phyloP scores from a whole-genome alignment of 345 rosid species.

The Laguncularia racemosa region DNA sequence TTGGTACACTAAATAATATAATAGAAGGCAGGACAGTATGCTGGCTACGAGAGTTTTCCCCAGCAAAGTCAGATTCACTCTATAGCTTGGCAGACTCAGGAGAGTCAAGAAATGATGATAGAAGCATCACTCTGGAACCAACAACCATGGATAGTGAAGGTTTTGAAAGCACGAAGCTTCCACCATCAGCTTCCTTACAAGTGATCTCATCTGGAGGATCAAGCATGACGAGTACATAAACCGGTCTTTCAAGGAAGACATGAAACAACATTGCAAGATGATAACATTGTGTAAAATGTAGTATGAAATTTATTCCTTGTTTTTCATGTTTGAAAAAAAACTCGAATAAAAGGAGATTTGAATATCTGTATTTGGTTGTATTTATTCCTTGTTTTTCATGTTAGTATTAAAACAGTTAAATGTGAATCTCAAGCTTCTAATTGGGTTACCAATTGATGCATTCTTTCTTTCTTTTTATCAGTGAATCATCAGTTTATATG shows the following conservation, averaged over 20 bases:
- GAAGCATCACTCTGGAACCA: slow-evolving; percentile 10
- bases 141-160: slow-evolving; percentile 1
- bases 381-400: no score
- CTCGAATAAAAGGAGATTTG: background rate
- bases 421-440: no score
- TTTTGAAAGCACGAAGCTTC: slow-evolving; percentile 6
- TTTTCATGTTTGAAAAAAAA: background rate
- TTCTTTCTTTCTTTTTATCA: no score
- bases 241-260: background rate
- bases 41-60: slow-evolving; percentile 25
- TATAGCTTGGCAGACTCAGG: slow-evolving; percentile 19
- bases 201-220: slow-evolving; percentile 5
- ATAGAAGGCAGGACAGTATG: slow-evolving; percentile 19
- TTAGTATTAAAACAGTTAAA: no score
- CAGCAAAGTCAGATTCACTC: slow-evolving; percentile 28
- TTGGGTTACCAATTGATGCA: no score
- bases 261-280: background rate
- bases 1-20: slow-evolving; percentile 27
- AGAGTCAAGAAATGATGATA: slow-evolving; percentile 26
- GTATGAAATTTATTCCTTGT: background rate
- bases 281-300: background rate
- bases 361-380: no score
- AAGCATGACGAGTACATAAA: background rate
- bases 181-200: slow-evolving; percentile 20
- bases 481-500: no score